phyloP scores from a whole-genome alignment of 495 filamentous ascomycete genomes.

The Penicillium arizonense region DNA sequence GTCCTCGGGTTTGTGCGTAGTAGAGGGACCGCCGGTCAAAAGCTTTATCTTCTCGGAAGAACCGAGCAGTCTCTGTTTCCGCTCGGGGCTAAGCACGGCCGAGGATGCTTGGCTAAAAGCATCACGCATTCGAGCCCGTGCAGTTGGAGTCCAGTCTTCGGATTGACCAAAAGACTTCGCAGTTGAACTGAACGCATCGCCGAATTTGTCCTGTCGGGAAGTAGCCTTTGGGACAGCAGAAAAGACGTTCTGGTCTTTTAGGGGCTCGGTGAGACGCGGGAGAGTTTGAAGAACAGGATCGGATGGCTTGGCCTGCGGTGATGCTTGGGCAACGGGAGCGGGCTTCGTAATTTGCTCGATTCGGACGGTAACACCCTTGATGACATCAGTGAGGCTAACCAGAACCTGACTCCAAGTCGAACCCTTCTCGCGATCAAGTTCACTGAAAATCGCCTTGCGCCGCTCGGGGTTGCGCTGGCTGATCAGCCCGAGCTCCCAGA shows the following conservation, averaged over 20 bases:
- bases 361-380: slow-evolving; percentile 63
- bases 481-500: slow-evolving; percentile 87
- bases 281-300: slow-evolving; percentile 43
- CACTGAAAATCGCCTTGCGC: slow-evolving; percentile 79
- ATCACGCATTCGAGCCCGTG: slow-evolving; percentile 41
- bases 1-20: slow-evolving; percentile 34
- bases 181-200: slow-evolving; percentile 51
- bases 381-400: slow-evolving; percentile 59
- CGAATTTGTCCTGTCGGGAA: slow-evolving; percentile 48
- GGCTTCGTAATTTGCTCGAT: slow-evolving; percentile 59
- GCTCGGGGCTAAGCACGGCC: slow-evolving; percentile 40
- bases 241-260: slow-evolving; percentile 62
- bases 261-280: slow-evolving; percentile 49
- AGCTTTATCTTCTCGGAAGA: slow-evolving; percentile 39
- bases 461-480: slow-evolving; percentile 68
- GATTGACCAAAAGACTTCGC: slow-evolving; percentile 61
- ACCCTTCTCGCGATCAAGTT: slow-evolving; percentile 79
- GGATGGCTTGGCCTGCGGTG: slow-evolving; percentile 23
- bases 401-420: slow-evolving; percentile 81
- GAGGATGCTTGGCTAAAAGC: slow-evolving; percentile 43
- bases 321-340: slow-evolving; percentile 28
- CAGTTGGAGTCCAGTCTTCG: slow-evolving; percentile 46
- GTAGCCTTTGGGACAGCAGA: slow-evolving; percentile 44
- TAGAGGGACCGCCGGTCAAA: slow-evolving; percentile 31
- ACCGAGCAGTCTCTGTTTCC: slow-evolving; percentile 38